These are phyloP conservation scores for Bertia moriformis DNA, from an alignment of 2,329 filamentous ascomycete genomes.

Conservation along the genomic window DNA sequence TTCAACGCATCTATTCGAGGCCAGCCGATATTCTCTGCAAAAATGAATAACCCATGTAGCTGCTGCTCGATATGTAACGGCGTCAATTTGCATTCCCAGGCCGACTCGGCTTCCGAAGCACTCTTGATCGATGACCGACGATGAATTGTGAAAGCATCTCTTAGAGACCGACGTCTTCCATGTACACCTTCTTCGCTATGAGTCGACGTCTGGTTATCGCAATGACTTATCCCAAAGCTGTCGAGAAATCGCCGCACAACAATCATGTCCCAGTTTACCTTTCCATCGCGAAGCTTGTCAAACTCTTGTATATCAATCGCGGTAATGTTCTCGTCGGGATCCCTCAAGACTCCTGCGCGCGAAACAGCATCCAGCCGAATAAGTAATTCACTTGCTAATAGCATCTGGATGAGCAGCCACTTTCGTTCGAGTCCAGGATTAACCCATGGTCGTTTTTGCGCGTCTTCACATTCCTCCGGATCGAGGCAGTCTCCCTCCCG, in stretches of 20 bases:
- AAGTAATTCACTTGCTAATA: conserved; percentile 35
- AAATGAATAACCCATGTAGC: conserved; percentile 30
- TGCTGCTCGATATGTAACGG: conserved; percentile 22
- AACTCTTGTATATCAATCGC: conserved; percentile 26
- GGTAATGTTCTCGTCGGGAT: conserved; percentile 18
- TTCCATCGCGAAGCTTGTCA: conserved; percentile 27
- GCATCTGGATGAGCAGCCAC: conserved; percentile 35
- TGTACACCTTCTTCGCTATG: background rate
- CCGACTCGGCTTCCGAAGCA: background rate
- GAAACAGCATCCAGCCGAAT: conserved; percentile 31
- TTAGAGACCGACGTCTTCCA: background rate
- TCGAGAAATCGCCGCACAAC: conserved; percentile 34
- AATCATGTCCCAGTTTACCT: conserved; percentile 40
- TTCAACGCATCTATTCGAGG: conserved; percentile 21
- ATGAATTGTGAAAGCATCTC: too few species aligned
- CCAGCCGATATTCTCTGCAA: conserved; percentile 33
- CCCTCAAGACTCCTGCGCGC: background rate
- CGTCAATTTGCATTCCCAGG: conserved; percentile 13
- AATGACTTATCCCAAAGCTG: conserved; percentile 24
- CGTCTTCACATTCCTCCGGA: conserved; percentile 2
- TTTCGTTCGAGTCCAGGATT: conserved; percentile 25
- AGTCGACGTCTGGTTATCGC: conserved; percentile 9
- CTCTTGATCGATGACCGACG: background rate
- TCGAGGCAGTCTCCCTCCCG: conserved; percentile 14
- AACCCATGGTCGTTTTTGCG: conserved; percentile 9